Base-by-base conservation (phyloP, 176 grass and related monocot genomes). In the Ensete glaucum region DNA sequence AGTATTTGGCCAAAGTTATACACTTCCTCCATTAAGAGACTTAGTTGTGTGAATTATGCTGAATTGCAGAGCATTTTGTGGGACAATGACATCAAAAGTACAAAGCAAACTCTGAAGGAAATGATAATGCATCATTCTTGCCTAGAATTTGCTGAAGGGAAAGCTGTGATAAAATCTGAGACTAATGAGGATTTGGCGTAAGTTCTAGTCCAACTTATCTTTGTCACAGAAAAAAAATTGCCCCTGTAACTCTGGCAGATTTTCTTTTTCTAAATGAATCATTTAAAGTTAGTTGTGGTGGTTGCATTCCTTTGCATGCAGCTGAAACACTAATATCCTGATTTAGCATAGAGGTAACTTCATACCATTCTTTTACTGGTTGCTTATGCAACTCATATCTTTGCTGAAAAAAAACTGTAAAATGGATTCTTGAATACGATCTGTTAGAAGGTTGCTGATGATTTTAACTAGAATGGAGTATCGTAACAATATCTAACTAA, bases 31-130 rank as follows among this genome's bases (percentile, higher is more conserved):
- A 0, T 64, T 23, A 10, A 64, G 1, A 59, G 56, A n/a, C 0
- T 60, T 20, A 21, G 3, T 65, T 26, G 2, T 13, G 22, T 65
- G 9, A 27, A 9, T 82, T 49, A 50, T 62, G 77, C n/a, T 84
- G 52, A 75, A 79, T 51, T 9, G 2, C 88, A 98, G 95, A 91
- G 88, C 71, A 91, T 98, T 76, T 82, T 98, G 84, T 98, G 95
- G 95, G 90, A 94, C 81, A 98, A 98, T 75, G 90, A 93, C 87
- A 63, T 93, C 56, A 98, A 98, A 86, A 94, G 88, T 86, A 94
- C 88, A 29, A 98, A 98, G 74, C 88, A 88, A 70, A 91, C 90
- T 22, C 63, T 94, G 48, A 98, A 93, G 76, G 90, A 98, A 84
- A 91, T 98, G 76, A 91, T 94, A 91, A 98, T 91, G 78, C 90